Percentiles rank a stretch among this genome's conserved stretches.
Conservation (phyloP, 352 stramenopile species). For the Pythium rishiriense region DNA sequence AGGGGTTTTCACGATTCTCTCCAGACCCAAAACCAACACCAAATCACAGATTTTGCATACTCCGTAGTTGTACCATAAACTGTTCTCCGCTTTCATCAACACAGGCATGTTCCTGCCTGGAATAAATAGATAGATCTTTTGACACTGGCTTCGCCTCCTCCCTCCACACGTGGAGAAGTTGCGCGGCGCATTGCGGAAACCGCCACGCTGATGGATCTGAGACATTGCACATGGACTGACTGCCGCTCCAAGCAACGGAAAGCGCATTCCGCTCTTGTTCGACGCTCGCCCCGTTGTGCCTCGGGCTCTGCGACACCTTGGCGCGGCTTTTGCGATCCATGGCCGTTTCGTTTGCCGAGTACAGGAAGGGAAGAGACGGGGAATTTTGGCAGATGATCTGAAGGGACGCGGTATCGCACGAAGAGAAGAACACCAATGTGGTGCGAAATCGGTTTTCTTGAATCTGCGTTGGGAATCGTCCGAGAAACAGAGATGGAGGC, state of each 20-base stretch:
- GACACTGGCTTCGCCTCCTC: no score
- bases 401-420: not conserved
- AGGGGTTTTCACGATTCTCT: slow-evolving; percentile 63
- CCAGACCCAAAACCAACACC: slow-evolving; percentile 28
- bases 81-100: not conserved
- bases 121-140: not conserved
- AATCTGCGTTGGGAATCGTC: not conserved
- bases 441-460: not conserved
- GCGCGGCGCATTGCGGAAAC: not conserved
- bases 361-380: not conserved
- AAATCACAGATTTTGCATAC: not conserved
- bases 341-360: not conserved
- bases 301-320: slow-evolving; percentile 9
- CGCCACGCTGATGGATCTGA: not conserved
- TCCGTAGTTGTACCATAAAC: no score
- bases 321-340: not conserved
- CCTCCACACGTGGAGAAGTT: no score
- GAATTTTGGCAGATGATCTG: not conserved
- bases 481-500: not conserved
- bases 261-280: not conserved
- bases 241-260: not conserved
- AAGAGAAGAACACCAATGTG: no score
- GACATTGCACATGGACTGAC: not conserved
- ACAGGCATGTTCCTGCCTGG: not conserved
- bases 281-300: not conserved